Evolutionary conservation across 2,329 filamentous ascomycete genomes (phyloP).

Genomic region (Calonectria hawksworthii): DNA sequence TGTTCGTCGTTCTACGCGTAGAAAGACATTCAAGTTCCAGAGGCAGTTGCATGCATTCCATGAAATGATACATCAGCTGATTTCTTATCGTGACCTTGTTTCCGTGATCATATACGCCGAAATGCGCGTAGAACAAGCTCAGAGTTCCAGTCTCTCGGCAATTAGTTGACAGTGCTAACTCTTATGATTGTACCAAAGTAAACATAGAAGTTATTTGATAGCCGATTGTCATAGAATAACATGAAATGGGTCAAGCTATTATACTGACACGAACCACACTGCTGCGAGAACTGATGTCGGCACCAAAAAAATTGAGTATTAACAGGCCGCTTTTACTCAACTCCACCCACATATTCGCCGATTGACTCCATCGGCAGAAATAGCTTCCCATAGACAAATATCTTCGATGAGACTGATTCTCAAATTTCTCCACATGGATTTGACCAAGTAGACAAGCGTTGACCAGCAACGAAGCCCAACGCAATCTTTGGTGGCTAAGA

Average conservation of each 20-base stretch:
- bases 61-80: not conserved
- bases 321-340: too few relatives aligned
- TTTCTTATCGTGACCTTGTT: not conserved
- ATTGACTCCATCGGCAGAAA: not conserved
- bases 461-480: not conserved
- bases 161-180: not conserved
- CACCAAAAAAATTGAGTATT: too few relatives aligned
- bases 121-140: too few relatives aligned
- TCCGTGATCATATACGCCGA: not conserved
- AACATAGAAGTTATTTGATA: too few relatives aligned
- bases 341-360: not conserved
- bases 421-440: not conserved
- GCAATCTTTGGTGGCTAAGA: not conserved
- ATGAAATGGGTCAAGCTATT: too few relatives aligned
- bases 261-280: too few relatives aligned
- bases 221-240: too few relatives aligned
- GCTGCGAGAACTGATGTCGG: too few relatives aligned
- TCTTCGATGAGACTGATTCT: not conserved
- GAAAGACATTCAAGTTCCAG: not conserved
- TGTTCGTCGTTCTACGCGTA: not conserved
- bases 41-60: not conserved
- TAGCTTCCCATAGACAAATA: not conserved
- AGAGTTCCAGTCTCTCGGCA: not conserved
- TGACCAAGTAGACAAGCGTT: not conserved
- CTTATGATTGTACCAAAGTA: too few relatives aligned